A percentile compares a stretch with the other conserved stretches of the same genome.
phyloP scores from a whole-genome alignment of 495 filamentous ascomycete genomes.

The Alectoria sarmentosa region DNA sequence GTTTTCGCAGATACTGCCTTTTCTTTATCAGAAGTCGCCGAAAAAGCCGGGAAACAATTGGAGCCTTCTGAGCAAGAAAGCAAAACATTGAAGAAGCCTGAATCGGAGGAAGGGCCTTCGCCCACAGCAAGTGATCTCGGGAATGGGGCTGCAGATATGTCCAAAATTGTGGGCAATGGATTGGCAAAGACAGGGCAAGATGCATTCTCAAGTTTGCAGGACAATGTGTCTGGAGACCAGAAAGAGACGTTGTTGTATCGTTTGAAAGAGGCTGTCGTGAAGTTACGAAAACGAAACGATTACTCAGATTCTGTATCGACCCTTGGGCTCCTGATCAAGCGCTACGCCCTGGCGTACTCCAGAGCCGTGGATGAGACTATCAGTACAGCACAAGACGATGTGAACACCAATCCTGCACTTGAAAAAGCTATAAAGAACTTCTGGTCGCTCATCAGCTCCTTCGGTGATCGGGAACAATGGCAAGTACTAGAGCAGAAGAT shows the following conservation, averaged over 20 bases:
- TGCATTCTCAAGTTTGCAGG: conserved; percentile 56
- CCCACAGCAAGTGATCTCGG: conserved; percentile 54
- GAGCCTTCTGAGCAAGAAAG: conserved; percentile 59
- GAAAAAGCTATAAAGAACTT: conserved; percentile 71
- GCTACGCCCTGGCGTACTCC: conserved; percentile 72
- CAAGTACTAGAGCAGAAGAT: conserved; percentile 58
- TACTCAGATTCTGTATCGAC: conserved; percentile 83
- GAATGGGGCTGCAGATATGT: conserved; percentile 55
- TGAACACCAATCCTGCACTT: conserved; percentile 63
- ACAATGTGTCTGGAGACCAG: conserved; percentile 63
- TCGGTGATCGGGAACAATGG: conserved; percentile 73
- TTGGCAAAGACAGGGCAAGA: conserved; percentile 57
- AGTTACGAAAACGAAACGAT: conserved; percentile 65
- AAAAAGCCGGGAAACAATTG: conserved; percentile 61
- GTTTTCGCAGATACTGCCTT: conserved; percentile 84
- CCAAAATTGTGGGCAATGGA: conserved; percentile 55
- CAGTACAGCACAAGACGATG: conserved; percentile 56
- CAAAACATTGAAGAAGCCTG: conserved; percentile 49
- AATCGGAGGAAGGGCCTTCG: conserved; percentile 45
- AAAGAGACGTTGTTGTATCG: conserved; percentile 65
- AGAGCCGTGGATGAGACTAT: conserved; percentile 58
- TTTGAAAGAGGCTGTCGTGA: conserved; percentile 67
- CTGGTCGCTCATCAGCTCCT: conserved; percentile 68
- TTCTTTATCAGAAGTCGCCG: conserved; percentile 62
- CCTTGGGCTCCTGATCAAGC: conserved; percentile 63